Percentiles rank a stretch among this genome's conserved stretches.
phyloP scores from a whole-genome alignment of 140 eudicot species.

The Cichorium intybus region DNA sequence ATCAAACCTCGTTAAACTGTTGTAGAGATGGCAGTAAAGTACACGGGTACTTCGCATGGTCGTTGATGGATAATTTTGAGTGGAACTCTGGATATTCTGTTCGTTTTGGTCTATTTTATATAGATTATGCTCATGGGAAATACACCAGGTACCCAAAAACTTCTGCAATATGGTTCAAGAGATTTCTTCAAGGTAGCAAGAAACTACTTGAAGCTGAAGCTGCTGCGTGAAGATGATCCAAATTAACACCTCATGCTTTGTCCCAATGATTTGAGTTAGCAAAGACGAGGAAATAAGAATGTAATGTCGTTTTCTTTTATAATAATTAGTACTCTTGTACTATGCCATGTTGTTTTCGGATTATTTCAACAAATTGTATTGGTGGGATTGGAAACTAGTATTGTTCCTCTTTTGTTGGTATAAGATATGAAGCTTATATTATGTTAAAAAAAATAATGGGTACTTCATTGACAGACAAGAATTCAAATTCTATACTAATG shows the following conservation, averaged over 20 bases:
- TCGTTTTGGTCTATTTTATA: slow-evolving; percentile 37
- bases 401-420: too few species aligned
- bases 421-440: too few species aligned
- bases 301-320: neutral
- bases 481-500: too few species aligned
- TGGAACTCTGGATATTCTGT: slow-evolving; percentile 32
- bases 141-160: slow-evolving; percentile 37
- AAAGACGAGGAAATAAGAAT: too few species aligned
- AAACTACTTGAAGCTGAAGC: neutral
- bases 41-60: slow-evolving; percentile 35
- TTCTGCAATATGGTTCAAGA: slow-evolving; percentile 35
- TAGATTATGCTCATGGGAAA: slow-evolving; percentile 28
- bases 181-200: neutral
- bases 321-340: neutral
- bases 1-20: neutral
- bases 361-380: too few species aligned
- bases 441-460: too few species aligned
- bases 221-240: too few species aligned
- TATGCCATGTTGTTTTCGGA: neutral
- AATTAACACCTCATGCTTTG: neutral
- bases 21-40: slow-evolving; percentile 31
- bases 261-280: too few species aligned
- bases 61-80: slow-evolving; percentile 38
- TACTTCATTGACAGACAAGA: too few species aligned
- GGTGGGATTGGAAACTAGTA: too few species aligned